phyloP scores from a whole-genome alignment of 495 filamentous ascomycete species.

The Pseudomonodictys pantanalensis region DNA sequence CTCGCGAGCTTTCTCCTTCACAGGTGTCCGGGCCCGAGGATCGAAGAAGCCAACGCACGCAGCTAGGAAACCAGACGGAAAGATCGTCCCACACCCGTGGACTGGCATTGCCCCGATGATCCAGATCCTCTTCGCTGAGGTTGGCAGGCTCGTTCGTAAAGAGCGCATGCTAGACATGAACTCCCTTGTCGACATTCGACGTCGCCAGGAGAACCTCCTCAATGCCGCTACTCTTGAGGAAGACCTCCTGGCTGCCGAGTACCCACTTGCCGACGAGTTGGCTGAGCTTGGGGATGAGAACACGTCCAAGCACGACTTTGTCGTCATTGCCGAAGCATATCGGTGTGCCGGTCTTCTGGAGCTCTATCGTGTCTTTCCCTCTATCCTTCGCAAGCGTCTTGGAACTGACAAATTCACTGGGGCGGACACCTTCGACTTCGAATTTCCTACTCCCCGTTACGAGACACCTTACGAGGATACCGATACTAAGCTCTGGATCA shows the following conservation, averaged over 20 bases:
- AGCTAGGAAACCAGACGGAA: conserved; percentile 26
- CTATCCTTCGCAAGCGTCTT: conserved; percentile 48
- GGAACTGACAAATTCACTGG: conserved; percentile 30
- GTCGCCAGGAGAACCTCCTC: conserved; percentile 42
- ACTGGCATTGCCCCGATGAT: conserved; percentile 56
- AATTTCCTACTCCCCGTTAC: conserved; percentile 25
- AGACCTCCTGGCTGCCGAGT: conserved; percentile 49
- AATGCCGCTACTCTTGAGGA: conserved; percentile 52
- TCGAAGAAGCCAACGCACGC: conserved; percentile 25
- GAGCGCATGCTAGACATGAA: conserved; percentile 42
- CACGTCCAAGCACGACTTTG: conserved; percentile 55
- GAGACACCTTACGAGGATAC: conserved; percentile 24
- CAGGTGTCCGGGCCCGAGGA: conserved; percentile 32
- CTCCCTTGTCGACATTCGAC: conserved; percentile 8
- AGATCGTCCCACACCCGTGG: conserved; percentile 53
- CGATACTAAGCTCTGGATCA: conserved; percentile 48
- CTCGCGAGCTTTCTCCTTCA: conserved; percentile 21
- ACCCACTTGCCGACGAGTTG: conserved; percentile 50
- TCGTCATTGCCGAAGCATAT: conserved; percentile 57
- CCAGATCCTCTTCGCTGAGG: conserved; percentile 54
- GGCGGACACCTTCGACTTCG: conserved; percentile 20
- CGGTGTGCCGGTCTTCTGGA: conserved; percentile 55
- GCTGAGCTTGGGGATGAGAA: conserved; percentile 55
- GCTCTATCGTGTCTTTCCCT: conserved; percentile 56
- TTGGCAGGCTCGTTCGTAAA: conserved; percentile 51